Percentiles rank a stretch among this genome's conserved stretches.
These are phyloP conservation scores for Penicillium flavigenum DNA, from an alignment of 495 filamentous ascomycete genomes.

Conservation along the genomic window DNA sequence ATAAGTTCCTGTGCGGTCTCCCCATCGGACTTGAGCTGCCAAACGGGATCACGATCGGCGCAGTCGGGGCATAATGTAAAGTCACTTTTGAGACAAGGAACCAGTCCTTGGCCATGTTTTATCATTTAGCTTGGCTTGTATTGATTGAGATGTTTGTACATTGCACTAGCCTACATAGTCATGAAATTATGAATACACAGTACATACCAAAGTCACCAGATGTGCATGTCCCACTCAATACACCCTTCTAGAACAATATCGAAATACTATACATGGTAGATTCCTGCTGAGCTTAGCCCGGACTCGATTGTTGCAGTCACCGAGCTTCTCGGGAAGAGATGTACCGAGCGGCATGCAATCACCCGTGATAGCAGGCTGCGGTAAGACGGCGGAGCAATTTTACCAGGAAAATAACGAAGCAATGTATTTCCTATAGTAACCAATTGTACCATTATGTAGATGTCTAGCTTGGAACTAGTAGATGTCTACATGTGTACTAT, in stretches of 20 bases:
- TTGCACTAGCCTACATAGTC: background rate
- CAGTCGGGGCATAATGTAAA: background rate
- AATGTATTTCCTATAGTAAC: background rate
- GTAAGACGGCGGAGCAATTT: no score
- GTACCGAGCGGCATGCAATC: conserved; percentile 17
- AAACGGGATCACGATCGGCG: conserved; percentile 36
- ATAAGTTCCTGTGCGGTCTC: conserved; percentile 36
- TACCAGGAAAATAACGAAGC: background rate
- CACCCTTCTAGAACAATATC: background rate
- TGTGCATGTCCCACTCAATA: background rate
- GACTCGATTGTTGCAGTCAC: background rate
- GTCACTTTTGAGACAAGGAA: background rate
- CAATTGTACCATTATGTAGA: no score
- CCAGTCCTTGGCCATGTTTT: background rate
- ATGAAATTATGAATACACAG: background rate
- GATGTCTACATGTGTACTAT: no score
- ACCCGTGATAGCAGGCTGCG: conserved; percentile 5
- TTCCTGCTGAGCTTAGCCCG: background rate
- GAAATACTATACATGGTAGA: background rate
- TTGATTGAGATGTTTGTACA: background rate
- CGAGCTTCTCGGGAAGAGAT: conserved; percentile 12
- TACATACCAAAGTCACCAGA: background rate
- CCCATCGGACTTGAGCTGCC: conserved; percentile 42
- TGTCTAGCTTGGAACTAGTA: no score
- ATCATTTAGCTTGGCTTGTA: background rate